These are phyloP conservation scores for Cyathus striatus DNA, from an alignment of 768 basidiomycete genomes.

Conservation along the genomic window DNA sequence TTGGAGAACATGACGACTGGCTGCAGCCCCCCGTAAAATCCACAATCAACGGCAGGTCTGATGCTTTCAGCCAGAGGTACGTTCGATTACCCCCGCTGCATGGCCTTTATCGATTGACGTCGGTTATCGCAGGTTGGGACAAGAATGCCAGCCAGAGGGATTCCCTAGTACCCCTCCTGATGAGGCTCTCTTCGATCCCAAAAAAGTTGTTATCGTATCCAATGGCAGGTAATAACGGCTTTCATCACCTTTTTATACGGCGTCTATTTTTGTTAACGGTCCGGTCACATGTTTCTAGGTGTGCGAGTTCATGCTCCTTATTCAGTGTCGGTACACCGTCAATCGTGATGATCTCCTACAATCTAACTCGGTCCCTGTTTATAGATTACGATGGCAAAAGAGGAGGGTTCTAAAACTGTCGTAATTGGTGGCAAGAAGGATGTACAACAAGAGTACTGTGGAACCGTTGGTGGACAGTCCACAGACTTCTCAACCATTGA, in stretches of 20 bases:
- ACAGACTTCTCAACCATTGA: constrained; percentile 57
- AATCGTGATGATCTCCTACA: constrained; percentile 3
- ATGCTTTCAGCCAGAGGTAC: constrained; percentile 50
- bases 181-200: constrained; percentile 43
- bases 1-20: constrained; percentile 41
- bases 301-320: constrained; percentile 43
- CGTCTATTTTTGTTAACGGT: constrained; percentile 4
- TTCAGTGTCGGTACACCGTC: constrained; percentile 32
- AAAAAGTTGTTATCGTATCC: constrained; percentile 48
- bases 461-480: constrained; percentile 59
- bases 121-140: constrained; percentile 28
- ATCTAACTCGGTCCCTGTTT: background rate
- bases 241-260: constrained; percentile 4
- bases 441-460: constrained; percentile 53
- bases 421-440: constrained; percentile 49
- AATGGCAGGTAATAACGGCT: constrained; percentile 38
- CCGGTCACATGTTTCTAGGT: constrained; percentile 21
- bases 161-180: constrained; percentile 31
- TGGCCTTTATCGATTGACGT: background rate
- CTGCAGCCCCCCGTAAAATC: constrained; percentile 36
- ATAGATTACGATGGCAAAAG: constrained; percentile 56
- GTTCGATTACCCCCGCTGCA: background rate
- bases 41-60: constrained; percentile 43
- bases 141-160: constrained; percentile 29
- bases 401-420: constrained; percentile 50